Base-by-base conservation (phyloP, 768 basidiomycete species). In the Plicaturopsis crispa region DNA sequence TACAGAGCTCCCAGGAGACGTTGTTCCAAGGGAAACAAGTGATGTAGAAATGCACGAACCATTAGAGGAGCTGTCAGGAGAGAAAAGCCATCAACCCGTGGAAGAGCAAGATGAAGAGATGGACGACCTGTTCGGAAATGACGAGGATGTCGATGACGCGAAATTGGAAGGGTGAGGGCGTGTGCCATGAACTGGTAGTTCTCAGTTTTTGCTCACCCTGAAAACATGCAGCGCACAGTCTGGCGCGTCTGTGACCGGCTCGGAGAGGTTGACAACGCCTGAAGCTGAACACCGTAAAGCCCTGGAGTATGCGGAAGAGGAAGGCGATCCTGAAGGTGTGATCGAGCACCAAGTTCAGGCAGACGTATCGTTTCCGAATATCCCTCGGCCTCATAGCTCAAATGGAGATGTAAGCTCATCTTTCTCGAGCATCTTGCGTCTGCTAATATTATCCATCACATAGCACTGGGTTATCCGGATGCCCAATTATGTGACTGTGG, bases 381-480 rank as follows among this genome's bases (percentile, higher is more conserved):
- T 92, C 17, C 87, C 86, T 8, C 72, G 83, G 17, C 83, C 90
- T 37, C 74, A 72, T 49, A 80, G 79, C 46, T 83, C 85, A 42
- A 84, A 92, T 55, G 82, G 80, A 39, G 74, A 84, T 53, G 93
- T 93, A 57, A 65, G 79, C 53, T 11, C 35, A 36, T 21, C 24
- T 35, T 24, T 40, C 8, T 4, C 37, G 16, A n/a, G 13, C n/a
- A 10, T 33, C 16, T 36, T 40, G 17, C 20, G 16, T 13, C 37
- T 20, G 12, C 18, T 40, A 38, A 22, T 22, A 35, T 37, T 2
- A 36, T 28, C 39, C 47, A 19, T 35, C 19, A 20, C 13, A 22
- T 45, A 90, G 89, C 78, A 82, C 48, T 97, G 92, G 92, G 83
- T 91, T 37, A 77, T 94, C 39, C 80, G 88, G 30, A 78, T 96